Percentiles rank a stretch among this genome's conserved stretches.
Evolutionary conservation across 306 rosid genomes (phyloP).

Genomic region (Dalbergia oliveri): DNA sequence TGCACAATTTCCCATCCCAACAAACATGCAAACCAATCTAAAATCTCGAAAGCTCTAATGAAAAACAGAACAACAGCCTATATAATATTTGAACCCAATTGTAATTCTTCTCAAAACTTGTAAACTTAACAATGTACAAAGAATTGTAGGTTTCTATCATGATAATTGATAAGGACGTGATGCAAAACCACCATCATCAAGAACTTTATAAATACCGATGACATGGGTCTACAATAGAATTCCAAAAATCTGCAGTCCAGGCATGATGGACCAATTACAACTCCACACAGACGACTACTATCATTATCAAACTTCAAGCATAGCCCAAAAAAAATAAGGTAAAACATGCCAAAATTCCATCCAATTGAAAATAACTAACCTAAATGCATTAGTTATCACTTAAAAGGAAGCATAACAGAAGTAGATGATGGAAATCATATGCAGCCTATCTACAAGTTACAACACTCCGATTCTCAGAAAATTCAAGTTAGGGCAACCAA

Average conservation of each 20-base stretch:
- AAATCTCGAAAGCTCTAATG: conserved; percentile 19
- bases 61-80: neutral
- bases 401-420: conserved; percentile 4
- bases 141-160: conserved; percentile 7
- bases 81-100: neutral
- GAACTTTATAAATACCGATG: neutral
- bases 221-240: neutral
- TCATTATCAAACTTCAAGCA: neutral
- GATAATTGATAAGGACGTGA: neutral
- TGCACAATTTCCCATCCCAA: too few species aligned
- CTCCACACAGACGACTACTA: neutral
- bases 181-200: neutral
- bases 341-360: conserved; percentile 9
- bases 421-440: neutral
- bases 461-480: conserved; percentile 5
- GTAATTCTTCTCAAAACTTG: neutral
- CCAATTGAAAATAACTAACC: neutral
- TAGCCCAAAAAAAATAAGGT: neutral
- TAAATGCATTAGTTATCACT: neutral
- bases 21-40: too few species aligned
- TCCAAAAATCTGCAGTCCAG: conserved; percentile 2
- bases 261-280: neutral
- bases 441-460: neutral
- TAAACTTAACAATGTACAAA: neutral
- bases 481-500: conserved; percentile 17